These are phyloP conservation scores for Ophiocordyceps australis DNA, from an alignment of 2,329 filamentous ascomycete species.

Conservation along the genomic window DNA sequence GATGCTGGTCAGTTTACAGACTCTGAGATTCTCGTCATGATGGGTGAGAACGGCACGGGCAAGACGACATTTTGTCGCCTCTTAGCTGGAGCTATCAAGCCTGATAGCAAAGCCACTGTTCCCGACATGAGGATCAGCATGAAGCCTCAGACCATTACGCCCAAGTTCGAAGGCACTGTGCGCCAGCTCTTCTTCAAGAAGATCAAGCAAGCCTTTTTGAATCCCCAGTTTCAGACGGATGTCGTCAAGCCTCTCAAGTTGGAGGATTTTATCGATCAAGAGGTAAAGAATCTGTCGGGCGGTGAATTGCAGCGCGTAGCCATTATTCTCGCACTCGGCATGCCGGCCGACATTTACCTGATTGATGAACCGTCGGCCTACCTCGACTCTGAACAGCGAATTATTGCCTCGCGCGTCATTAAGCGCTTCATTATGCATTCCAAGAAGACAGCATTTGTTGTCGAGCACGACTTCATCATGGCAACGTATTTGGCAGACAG, in stretches of 20 bases:
- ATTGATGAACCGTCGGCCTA: conserved; percentile 97
- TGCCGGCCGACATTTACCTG: conserved; percentile 93
- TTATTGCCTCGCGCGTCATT: conserved; percentile 90
- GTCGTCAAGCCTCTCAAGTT: conserved; percentile 99
- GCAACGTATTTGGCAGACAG: conserved; percentile 61
- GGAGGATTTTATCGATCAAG: conserved; percentile 98
- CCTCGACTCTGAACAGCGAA: conserved; percentile 97
- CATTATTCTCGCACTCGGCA: conserved; percentile 88
- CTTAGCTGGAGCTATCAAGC: conserved; percentile 82
- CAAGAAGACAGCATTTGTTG: conserved; percentile 98
- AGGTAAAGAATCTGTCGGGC: conserved; percentile 96
- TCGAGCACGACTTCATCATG: conserved; percentile 99
- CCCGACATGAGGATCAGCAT: conserved; percentile 95
- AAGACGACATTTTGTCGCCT: conserved; percentile 98
- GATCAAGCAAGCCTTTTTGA: conserved; percentile 93
- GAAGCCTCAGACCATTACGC: conserved; percentile 99
- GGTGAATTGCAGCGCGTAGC: conserved; percentile 99
- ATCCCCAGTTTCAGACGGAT: conserved; percentile 96
- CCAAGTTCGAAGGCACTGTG: conserved; percentile 93
- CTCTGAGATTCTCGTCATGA: conserved; percentile 98
- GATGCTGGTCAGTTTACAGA: conserved; percentile 83
- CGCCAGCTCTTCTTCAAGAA: conserved; percentile 99
- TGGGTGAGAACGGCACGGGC: conserved; percentile 98
- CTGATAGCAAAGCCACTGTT: conserved; percentile 60
- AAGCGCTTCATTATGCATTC: conserved; percentile 99